Conservation (phyloP, 2,329 filamentous ascomycete genomes). For the Colletotrichum sp. region DNA sequence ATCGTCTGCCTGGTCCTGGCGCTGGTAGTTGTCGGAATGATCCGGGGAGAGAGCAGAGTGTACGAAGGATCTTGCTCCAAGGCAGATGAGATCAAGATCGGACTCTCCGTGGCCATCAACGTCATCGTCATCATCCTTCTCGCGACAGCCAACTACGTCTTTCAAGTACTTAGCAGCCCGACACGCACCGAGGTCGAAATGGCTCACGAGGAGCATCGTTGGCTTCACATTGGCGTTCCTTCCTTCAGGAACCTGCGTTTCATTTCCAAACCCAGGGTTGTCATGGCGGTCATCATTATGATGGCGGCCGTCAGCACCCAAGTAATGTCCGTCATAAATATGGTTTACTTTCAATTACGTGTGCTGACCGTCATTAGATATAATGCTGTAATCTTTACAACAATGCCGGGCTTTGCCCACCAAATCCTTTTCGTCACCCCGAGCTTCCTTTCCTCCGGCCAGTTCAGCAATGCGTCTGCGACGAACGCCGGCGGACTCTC, state of each 20-base stretch:
- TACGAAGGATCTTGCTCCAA: conserved; percentile 42
- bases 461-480: conserved; percentile 38
- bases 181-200: conserved; percentile 52
- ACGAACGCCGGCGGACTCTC: conserved; percentile 39
- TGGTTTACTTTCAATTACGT: neutral
- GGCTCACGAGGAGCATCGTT: conserved; percentile 50
- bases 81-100: conserved; percentile 42
- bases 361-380: conserved; percentile 39
- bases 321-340: conserved; percentile 48
- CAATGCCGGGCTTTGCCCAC: conserved; percentile 36
- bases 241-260: conserved; percentile 54
- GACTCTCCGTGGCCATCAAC: conserved; percentile 50
- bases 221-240: conserved; percentile 61
- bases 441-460: conserved; percentile 39
- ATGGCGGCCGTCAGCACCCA: conserved; percentile 48
- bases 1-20: conserved; percentile 45
- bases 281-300: conserved; percentile 44
- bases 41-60: conserved; percentile 41
- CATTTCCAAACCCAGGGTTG: conserved; percentile 45
- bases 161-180: conserved; percentile 60
- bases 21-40: conserved; percentile 35
- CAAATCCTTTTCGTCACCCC: conserved; percentile 39
- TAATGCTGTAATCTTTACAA: conserved; percentile 56
- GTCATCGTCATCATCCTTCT: conserved; percentile 47
- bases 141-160: conserved; percentile 56